Base-by-base conservation (phyloP, 306 rosid species). In the Fragaria iinumae region DNA sequence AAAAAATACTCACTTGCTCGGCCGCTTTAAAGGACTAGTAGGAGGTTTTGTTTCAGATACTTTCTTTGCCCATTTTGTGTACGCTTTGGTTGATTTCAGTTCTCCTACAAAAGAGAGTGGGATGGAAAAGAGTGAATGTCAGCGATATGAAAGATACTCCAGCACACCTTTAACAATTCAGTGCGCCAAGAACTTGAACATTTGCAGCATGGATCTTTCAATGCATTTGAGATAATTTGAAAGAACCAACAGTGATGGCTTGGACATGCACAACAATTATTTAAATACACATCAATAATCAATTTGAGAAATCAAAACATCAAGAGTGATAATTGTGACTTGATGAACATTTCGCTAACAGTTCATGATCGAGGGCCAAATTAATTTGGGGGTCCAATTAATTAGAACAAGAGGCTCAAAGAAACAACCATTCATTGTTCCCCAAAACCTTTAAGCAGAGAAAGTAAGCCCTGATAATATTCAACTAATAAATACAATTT, bases 1-100 rank as follows among this genome's bases (percentile, higher is more conserved):
- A 39, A 45, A 56, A 56, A 66, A 8, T 43, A 85, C 93, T 86
- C 80, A 93, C 97, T 83, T 86, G 66, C 41, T 84, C 76, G 85
- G 77, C 79, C 83, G 85, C 77, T 74, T 87, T 77, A 90, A 75
- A 68, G 97, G 97, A 84, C 89, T 93, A 52, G 93, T 93, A 6
- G 98, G 94, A 32, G 97, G 98, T 75, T 93, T 89, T 50, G 77
- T 81, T 83, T 91, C 90, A n/a, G 89, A 88, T 75, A 93, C 80
- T 84, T 86, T 82, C 86, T 86, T 89, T 10, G 84, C 87, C 98
- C 98, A 93, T 84, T 89, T 93, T 45, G 76, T 44, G 78, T 87
- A 93, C 60, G 87, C 88, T 83, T 91, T 93, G 34, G 86, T 89
- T 50, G 90, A 89, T 86, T 91, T 89, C 66, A 89, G 83, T 74